Evolutionary conservation across 2,329 filamentous ascomycete genomes (phyloP), one percentile per base, ranked within the genome.

Genomic region (Hirsutella thompsonii): DNA sequence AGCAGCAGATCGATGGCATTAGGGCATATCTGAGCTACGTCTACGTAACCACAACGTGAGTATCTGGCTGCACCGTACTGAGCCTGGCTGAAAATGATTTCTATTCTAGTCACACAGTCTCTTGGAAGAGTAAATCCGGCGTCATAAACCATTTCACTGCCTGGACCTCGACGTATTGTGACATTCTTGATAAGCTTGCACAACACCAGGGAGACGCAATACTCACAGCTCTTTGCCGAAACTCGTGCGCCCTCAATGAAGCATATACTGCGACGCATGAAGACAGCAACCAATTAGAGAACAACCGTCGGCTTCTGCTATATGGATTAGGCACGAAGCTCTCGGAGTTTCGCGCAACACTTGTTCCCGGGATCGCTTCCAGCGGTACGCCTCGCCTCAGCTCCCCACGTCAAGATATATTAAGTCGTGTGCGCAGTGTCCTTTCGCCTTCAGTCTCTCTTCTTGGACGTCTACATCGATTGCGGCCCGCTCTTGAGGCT

Each of bases 11-110:
- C 3, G 62, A 66, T 26, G 51, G 58, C 8, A 58, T 73, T 19
- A 61, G 72, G 10, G 61, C 67, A 2, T 70, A 72, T 38, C 51
- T 72, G 1, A 54, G 57, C 20, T 67, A 63, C 46, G 69, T 63
- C 42, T 70, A 68, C 44, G 46, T 63, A 2, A 53, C 55, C 19
- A 64, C 67, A 36, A 49, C 57, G 68, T 71, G 51, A 45, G 62
- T 50, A 37, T 37, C 16, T 9, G 5, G 11, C 18, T 16, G 26
- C 33, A 21, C 35, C 14, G 11, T 21, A 8, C 10, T 8, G 10
- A 5, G 9, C 14, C 35, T 37, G n/a, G n/a, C 16, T 20, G 8
- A 20, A 8, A n/a, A n/a, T 19, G 14, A 34, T 18, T 34, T n/a
- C n/a, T 18, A 18, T 3, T 18, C 30, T 26, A 71, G 67, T 29